Conservation (phyloP, 1,284 basidiomycete genomes). For the Phellinidium pouzarii region DNA sequence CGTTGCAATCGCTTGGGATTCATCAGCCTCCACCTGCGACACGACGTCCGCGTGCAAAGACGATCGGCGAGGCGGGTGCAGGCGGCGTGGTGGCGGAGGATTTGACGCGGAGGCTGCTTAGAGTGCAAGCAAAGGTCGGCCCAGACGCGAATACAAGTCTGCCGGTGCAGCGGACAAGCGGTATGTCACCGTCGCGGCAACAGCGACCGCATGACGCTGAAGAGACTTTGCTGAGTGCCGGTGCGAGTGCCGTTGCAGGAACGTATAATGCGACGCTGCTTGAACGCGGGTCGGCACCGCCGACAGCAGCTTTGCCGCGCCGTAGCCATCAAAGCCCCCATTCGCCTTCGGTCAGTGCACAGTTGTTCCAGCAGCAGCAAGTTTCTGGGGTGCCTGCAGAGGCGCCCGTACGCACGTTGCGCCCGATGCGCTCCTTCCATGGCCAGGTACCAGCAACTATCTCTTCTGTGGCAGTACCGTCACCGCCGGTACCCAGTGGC, state of each 20-base stretch:
- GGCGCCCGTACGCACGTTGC: constrained; percentile 28
- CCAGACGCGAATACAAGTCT: constrained; percentile 18
- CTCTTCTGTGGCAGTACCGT: constrained; percentile 26
- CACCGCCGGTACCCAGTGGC: constrained; percentile 26
- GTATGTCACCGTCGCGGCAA: constrained; percentile 1
- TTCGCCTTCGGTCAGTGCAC: background rate
- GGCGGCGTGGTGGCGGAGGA: constrained; percentile 45
- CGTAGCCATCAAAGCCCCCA: background rate
- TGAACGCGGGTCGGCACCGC: background rate
- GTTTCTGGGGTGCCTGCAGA: background rate
- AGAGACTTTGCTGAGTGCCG: background rate
- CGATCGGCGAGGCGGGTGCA: constrained; percentile 33
- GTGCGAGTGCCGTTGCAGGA: too few relatives aligned
- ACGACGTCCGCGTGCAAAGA: constrained; percentile 39
- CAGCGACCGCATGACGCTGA: background rate
- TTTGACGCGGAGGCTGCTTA: constrained; percentile 49
- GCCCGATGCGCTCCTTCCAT: constrained; percentile 54
- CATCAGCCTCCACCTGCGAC: constrained; percentile 30
- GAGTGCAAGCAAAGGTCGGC: constrained; percentile 35
- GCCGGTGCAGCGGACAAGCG: constrained; percentile 16
- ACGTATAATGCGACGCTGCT: background rate
- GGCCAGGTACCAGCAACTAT: constrained; percentile 22
- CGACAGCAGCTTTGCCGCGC: constrained; percentile 2
- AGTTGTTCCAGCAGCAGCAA: background rate
- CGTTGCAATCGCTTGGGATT: constrained; percentile 31